Percentiles rank a stretch among this genome's conserved stretches.
These are phyloP conservation scores for Suillus subluteus DNA, from an alignment of 768 basidiomycete species.

Conservation along the genomic window DNA sequence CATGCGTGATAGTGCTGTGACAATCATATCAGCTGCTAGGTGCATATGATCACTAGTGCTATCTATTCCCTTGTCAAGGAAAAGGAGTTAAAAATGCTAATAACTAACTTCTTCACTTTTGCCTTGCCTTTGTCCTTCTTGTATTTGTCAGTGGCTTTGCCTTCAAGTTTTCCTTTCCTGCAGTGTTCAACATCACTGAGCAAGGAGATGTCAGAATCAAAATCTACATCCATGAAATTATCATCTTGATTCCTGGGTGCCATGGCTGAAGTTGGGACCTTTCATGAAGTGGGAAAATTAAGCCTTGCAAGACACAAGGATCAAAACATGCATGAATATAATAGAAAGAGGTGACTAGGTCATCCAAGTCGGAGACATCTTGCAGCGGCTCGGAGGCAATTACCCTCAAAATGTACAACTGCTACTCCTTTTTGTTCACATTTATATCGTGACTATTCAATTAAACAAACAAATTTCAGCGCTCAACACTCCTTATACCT, in stretches of 20 bases:
- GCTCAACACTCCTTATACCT: neutral
- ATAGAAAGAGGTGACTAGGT: neutral
- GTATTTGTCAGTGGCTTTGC: too few relatives aligned
- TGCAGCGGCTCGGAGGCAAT: neutral
- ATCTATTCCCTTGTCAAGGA: too few relatives aligned
- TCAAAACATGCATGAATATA: neutral
- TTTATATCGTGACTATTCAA: too few relatives aligned
- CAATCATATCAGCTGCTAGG: too few relatives aligned
- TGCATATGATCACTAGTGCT: too few relatives aligned
- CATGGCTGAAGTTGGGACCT: conserved; percentile 17
- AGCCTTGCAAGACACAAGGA: neutral
- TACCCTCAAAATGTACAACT: neutral
- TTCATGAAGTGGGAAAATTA: neutral
- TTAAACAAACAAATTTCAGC: too few relatives aligned
- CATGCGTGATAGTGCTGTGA: too few relatives aligned
- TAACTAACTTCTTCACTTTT: too few relatives aligned
- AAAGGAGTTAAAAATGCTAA: too few relatives aligned
- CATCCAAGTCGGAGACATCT: neutral
- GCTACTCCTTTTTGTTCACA: neutral
- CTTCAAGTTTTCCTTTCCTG: conserved; percentile 60
- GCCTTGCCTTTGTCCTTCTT: too few relatives aligned
- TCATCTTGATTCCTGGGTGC: conserved; percentile 29
- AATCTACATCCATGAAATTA: conserved; percentile 59
- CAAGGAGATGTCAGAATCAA: conserved; percentile 74
- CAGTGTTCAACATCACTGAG: conserved; percentile 51